Conservation (phyloP, 345 rosid species). For the Laguncularia racemosa region DNA sequence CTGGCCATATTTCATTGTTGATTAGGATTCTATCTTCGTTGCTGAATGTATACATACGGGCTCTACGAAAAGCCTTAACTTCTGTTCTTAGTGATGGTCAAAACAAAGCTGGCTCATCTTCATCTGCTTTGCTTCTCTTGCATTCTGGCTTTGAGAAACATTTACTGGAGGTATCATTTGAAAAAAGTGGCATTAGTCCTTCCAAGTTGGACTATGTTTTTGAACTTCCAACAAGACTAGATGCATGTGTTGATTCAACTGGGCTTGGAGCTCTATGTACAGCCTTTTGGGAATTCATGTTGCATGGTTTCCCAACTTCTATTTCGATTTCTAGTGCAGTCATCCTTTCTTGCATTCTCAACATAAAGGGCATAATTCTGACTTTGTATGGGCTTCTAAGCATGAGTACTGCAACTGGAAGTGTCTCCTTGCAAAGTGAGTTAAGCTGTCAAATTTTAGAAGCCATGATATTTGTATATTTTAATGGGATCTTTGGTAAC, state of each 20-base stretch:
- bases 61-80: conserved; percentile 67
- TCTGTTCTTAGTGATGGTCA: conserved; percentile 42
- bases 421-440: conserved; percentile 34
- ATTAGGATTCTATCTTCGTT: conserved; percentile 53
- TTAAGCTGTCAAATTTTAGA: conserved; percentile 46
- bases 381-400: conserved; percentile 52
- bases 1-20: conserved; percentile 39
- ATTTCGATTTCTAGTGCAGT: conserved; percentile 49
- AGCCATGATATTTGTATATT: conserved; percentile 61
- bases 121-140: conserved; percentile 70
- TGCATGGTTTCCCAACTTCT: conserved; percentile 84
- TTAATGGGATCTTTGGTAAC: conserved; percentile 61
- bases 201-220: conserved; percentile 48
- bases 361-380: conserved; percentile 54
- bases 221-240: conserved; percentile 45
- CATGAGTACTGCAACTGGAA: conserved; percentile 32
- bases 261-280: conserved; percentile 49
- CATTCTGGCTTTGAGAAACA: conserved; percentile 61
- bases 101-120: conserved; percentile 27
- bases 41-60: conserved; percentile 43
- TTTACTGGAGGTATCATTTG: conserved; percentile 52
- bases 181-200: conserved; percentile 46
- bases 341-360: conserved; percentile 66
- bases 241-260: conserved; percentile 47
- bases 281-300: conserved; percentile 70